Conservation (phyloP, 169 alveolate species). For the Neospora caninum region DNA sequence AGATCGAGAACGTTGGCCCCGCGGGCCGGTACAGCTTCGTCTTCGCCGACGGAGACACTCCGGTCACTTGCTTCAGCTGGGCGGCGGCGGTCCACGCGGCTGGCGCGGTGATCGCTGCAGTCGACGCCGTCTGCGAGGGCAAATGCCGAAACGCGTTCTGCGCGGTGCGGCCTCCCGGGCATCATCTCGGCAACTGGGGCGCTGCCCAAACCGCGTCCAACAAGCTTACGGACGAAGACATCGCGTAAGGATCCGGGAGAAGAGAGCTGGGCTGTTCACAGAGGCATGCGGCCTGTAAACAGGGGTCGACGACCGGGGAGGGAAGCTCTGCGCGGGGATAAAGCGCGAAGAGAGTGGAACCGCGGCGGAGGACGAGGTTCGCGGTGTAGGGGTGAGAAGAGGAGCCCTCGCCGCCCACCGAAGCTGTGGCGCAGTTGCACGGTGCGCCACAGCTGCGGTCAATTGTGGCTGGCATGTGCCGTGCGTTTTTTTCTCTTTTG, state of each 20-base stretch:
- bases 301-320: too few species aligned
- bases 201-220: conserved; percentile 75
- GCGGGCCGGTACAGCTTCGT: not conserved
- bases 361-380: too few species aligned
- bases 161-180: conserved; percentile 98
- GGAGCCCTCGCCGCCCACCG: too few species aligned
- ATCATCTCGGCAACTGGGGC: conserved; percentile 98
- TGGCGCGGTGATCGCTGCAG: conserved; percentile 93
- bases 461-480: too few species aligned
- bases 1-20: conserved; percentile 68
- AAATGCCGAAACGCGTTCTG: conserved; percentile 83
- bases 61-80: conserved; percentile 90
- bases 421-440: too few species aligned
- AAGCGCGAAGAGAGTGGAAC: too few species aligned
- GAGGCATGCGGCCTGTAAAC: too few species aligned
- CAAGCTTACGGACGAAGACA: conserved; percentile 61
- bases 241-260: conserved; percentile 4
- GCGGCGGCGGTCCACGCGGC: conserved; percentile 91
- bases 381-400: too few species aligned
- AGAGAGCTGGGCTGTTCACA: not conserved
- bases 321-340: too few species aligned
- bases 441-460: too few species aligned
- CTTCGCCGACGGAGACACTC: conserved; percentile 90
- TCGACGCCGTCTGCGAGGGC: conserved; percentile 89
- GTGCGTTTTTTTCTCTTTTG: too few species aligned